Conservation (phyloP, 495 filamentous ascomycete genomes). For the Bathelium albidoporum region DNA sequence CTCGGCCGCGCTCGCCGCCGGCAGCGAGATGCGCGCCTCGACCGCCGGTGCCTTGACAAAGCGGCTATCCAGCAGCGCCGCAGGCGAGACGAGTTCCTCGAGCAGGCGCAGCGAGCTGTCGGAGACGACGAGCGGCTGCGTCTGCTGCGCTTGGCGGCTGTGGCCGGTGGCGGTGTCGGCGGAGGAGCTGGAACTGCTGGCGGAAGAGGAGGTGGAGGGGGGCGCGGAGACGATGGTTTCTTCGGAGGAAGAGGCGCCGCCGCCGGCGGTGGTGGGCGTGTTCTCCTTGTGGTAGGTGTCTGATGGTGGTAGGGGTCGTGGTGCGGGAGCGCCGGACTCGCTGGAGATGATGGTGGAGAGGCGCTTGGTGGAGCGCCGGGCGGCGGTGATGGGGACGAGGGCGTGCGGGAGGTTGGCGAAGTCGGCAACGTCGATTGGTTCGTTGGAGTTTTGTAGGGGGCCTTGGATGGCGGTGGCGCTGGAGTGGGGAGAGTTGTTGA, state of each 20-base stretch:
- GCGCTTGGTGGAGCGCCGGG: conserved; percentile 1
- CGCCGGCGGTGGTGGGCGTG: too few relatives aligned
- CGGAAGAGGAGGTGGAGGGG: neutral
- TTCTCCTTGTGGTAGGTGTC: neutral
- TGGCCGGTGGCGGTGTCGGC: neutral
- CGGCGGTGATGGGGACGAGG: conserved; percentile 7
- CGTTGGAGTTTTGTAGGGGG: neutral
- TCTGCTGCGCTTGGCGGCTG: neutral
- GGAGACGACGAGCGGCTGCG: neutral
- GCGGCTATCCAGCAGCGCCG: conserved; percentile 19
- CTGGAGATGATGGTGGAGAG: conserved; percentile 23
- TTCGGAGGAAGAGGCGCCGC: neutral
- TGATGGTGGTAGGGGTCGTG: neutral
- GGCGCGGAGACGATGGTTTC: neutral
- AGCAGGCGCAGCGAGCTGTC: conserved; percentile 21
- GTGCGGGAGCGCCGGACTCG: conserved; percentile 6
- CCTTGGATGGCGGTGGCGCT: neutral
- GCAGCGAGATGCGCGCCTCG: conserved; percentile 22
- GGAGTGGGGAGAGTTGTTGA: neutral
- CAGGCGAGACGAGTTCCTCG: conserved; percentile 22
- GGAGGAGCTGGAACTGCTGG: neutral
- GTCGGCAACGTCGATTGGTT: conserved; percentile 9
- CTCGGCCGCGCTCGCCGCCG: conserved; percentile 14
- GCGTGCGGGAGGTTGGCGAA: neutral
- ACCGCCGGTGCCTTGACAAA: conserved; percentile 21